Percentiles rank a stretch among this genome's conserved stretches.
phyloP scores from a whole-genome alignment of 2,329 filamentous ascomycete genomes.

The Monilinia laxa region DNA sequence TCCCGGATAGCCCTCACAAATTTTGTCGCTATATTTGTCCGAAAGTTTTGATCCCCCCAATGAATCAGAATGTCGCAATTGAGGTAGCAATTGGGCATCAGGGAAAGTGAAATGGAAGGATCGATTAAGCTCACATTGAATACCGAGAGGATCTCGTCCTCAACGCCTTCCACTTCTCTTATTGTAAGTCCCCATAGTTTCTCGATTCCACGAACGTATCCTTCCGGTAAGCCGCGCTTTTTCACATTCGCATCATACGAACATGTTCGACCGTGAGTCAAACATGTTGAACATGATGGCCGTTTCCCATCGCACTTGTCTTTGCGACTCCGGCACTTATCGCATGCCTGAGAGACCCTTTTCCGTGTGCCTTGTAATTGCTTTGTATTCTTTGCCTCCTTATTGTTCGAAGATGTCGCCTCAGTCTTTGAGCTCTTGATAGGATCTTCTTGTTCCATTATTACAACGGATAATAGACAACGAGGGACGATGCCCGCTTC shows the following conservation, averaged over 20 bases:
- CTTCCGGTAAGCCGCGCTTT: slow-evolving; percentile 76
- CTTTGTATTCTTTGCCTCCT: slow-evolving; percentile 28
- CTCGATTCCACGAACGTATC: slow-evolving; percentile 74
- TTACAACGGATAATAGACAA: slow-evolving; percentile 7
- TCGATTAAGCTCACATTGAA: slow-evolving; percentile 38
- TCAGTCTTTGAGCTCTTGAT: slow-evolving; percentile 11
- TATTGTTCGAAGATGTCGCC: slow-evolving; percentile 21
- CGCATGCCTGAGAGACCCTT: slow-evolving; percentile 53
- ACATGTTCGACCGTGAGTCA: slow-evolving; percentile 50
- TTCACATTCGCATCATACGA: slow-evolving; percentile 71
- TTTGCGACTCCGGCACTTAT: slow-evolving; percentile 54
- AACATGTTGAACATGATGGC: slow-evolving; percentile 62
- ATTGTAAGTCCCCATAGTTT: slow-evolving; percentile 56
- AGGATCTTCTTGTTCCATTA: slow-evolving; percentile 22
- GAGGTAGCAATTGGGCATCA: too few relatives aligned
- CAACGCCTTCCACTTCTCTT: slow-evolving; percentile 49
- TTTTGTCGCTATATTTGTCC: background rate
- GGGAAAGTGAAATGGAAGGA: background rate
- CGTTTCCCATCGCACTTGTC: slow-evolving; percentile 62
- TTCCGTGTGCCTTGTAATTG: slow-evolving; percentile 36
- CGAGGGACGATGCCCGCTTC: slow-evolving; percentile 20
- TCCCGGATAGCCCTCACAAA: too few relatives aligned
- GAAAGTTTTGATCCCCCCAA: background rate
- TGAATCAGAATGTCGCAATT: too few relatives aligned
- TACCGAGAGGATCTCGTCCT: slow-evolving; percentile 48